Percentiles rank a stretch among this genome's conserved stretches.
Conservation (phyloP, 2,329 filamentous ascomycete genomes). For the Cytospora mali region DNA sequence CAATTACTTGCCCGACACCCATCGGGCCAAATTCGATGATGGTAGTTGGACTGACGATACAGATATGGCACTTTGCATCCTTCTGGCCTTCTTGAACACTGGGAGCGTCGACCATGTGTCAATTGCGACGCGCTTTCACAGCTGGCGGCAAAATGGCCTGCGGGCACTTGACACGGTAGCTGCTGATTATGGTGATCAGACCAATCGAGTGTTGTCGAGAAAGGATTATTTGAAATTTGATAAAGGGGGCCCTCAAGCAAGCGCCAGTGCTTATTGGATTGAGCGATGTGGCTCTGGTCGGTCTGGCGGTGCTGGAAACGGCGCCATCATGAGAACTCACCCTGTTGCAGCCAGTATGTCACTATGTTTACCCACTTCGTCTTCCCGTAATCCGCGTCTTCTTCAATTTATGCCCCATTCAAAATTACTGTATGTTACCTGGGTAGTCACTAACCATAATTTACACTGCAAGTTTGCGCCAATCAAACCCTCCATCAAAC, state of each 20-base stretch:
- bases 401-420: too few species aligned
- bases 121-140: neutral
- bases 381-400: too few species aligned
- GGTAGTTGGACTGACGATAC: conserved; percentile 7
- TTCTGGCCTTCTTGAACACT: neutral
- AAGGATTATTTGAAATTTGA: neutral
- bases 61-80: conserved; percentile 16
- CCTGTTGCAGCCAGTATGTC: conserved; percentile 4
- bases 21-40: conserved; percentile 3
- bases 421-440: neutral
- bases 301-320: too few species aligned
- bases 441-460: neutral
- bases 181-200: neutral
- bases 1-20: neutral
- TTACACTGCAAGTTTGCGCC: neutral
- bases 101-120: neutral
- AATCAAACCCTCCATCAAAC: neutral
- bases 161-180: neutral
- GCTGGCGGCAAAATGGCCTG: neutral
- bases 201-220: neutral
- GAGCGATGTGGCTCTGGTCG: too few species aligned
- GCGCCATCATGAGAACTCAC: neutral
- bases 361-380: neutral
- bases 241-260: neutral
- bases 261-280: neutral